A percentile compares a stretch with the other conserved stretches of the same genome.
phyloP scores from a whole-genome alignment of 2,329 filamentous ascomycete genomes.

The Aspergillus sp. region DNA sequence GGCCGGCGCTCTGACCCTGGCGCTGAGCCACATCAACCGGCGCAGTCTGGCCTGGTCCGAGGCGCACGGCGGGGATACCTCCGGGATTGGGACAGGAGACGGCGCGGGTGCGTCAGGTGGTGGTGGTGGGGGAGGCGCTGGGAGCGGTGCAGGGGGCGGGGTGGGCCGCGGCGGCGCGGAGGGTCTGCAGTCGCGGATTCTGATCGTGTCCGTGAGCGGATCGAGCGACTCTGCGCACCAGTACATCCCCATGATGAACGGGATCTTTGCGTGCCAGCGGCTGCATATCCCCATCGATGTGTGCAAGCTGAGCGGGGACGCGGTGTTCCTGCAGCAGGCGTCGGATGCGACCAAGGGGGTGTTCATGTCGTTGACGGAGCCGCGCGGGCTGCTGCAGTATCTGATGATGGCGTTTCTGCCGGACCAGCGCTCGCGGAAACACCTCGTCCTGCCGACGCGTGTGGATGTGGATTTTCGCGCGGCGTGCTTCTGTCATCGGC shows the following conservation, averaged over 20 bases:
- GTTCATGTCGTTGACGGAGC: slow-evolving; percentile 63
- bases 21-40: slow-evolving; percentile 88
- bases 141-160: slow-evolving; percentile 27
- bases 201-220: slow-evolving; percentile 86
- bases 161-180: slow-evolving; percentile 27
- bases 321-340: slow-evolving; percentile 93
- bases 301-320: slow-evolving; percentile 77
- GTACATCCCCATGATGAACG: slow-evolving; percentile 98
- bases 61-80: slow-evolving; percentile 49
- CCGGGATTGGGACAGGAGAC: slow-evolving; percentile 19
- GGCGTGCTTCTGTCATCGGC: slow-evolving; percentile 95
- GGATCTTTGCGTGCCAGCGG: slow-evolving; percentile 91
- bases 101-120: slow-evolving; percentile 35
- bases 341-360: slow-evolving; percentile 70
- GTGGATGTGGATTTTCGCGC: slow-evolving; percentile 93
- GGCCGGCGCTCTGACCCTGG: slow-evolving; percentile 85
- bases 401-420: slow-evolving; percentile 93
- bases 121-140: slow-evolving; percentile 29
- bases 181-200: slow-evolving; percentile 73
- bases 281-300: slow-evolving; percentile 89
- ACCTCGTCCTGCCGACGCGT: slow-evolving; percentile 75
- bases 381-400: slow-evolving; percentile 79
- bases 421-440: slow-evolving; percentile 61
- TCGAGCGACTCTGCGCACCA: slow-evolving; percentile 83
- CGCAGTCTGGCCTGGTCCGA: slow-evolving; percentile 64